Base-by-base conservation (phyloP, 2,329 filamentous ascomycete genomes). In the Rasamsonia emersonii region DNA sequence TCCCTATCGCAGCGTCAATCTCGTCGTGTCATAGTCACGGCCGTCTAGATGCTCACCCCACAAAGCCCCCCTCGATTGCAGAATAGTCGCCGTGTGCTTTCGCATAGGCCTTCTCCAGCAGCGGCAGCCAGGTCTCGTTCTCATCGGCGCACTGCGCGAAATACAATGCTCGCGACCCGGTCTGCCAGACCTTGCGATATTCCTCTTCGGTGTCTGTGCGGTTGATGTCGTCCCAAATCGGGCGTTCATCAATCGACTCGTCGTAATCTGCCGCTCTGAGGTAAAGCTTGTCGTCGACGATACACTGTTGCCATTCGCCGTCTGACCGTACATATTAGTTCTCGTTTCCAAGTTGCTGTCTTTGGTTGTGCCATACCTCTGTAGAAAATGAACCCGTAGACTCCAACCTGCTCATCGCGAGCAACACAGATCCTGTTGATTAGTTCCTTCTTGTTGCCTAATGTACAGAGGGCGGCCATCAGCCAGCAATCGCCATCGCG, bases 241-340 rank as follows among this genome's bases (percentile, higher is more conserved):
- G 73, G 23, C 83, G 75, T 50, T 86, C 81, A 53, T 82, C 71
- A 30, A 82, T 78, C 1, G 77, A 79, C 19, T 84, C 82, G 43
- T 93, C 83, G 64, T 85, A 93, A 50, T 82, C 80, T 4, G 84
- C 81, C 2, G 82, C 84, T 38, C 79, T 83, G 11, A 93, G 71
- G 53, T 84, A 93, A 3, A 94, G 69, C 59, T 93, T 93, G 57
- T 94, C 86, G 50, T 94, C 86, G 37, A 94, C 77, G 40, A 94
- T 88, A 36, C 83, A 86, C 46, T 86, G 86, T 35, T 89, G 82
- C 86, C 86, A 94, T 58, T 91, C 84, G 32, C 86, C 86, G 45
- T 89, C 84, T 73, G 42, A 28, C 30, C 10, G 24, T 14, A 20
- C 9, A 27, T 11, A 15, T 9, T n/a, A 7, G n/a, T n/a, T n/a